Evolutionary conservation across 192 early-diverging fungal species (phyloP), one percentile per base, ranked within the genome.

Genomic region (Umbelopsis ramanniana): DNA sequence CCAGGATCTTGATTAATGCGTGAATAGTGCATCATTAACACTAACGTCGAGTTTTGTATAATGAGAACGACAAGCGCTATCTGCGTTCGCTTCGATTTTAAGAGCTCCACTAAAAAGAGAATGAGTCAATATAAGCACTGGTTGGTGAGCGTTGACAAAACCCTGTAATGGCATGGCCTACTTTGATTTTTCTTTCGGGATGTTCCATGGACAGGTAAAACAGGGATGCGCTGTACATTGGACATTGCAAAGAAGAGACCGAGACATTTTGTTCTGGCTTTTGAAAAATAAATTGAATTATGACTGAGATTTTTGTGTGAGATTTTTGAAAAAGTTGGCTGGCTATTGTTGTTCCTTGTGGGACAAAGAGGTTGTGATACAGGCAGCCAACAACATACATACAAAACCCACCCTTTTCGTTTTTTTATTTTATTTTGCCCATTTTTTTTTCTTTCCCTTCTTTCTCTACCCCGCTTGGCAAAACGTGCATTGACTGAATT

Each of bases 1-100:
- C 3, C 33, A 23, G 3, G 70, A 77, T 7, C 66, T 38, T 74
- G 76, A 37, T 52, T 46, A 10, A 60, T 85, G 15, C 85, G 75
- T 17, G 85, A 84, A 72, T 87, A 88, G 21, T 83, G 80, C 83
- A 89, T 84, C 47, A 89, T 76, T 48, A 89, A 74, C 8, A 87
- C 84, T 8, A 79, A 52, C 6, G 72, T 60, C 23, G 82, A 77
- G 67, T 87, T 86, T 76, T 89, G 88, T 24, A 89, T 82, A 6
- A 87, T 81, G 14, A 89, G 79, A 5, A 82, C 86, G 10, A 87
- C 57, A 1, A 89, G 79, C 14, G 57, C 57, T 37, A 63, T 2
- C 19, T 63, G 57, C 15, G 57, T 63, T 4, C 57, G 26, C 33
- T 38, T 63, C 24, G 57, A 63, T 11, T 9, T 14, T 17, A 15